Percentiles rank a stretch among this genome's conserved stretches.
Conservation (phyloP, 805 yeast species). For the Lipomyces mesembrius region DNA sequence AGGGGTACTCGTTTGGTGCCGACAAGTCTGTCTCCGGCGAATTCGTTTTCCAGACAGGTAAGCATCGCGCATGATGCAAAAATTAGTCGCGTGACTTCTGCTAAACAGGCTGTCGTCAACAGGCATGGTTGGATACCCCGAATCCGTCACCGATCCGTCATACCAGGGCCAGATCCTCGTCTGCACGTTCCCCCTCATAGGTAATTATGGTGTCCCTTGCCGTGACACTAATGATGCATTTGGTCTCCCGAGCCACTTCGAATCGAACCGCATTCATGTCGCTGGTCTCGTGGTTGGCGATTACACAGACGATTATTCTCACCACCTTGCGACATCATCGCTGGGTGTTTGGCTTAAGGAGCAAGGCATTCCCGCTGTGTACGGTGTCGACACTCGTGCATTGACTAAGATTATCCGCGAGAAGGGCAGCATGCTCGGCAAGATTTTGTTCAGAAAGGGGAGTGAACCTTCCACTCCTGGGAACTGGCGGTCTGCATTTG, state of each 20-base stretch:
- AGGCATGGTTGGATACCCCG: conserved; percentile 92
- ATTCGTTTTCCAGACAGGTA: conserved; percentile 94
- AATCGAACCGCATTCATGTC: conserved; percentile 87
- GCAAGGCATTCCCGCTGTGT: conserved; percentile 91
- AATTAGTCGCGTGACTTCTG: conserved; percentile 6
- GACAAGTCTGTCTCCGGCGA: conserved; percentile 92
- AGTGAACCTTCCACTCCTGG: conserved; percentile 44
- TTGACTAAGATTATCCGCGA: conserved; percentile 92
- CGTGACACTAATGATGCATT: conserved; percentile 74
- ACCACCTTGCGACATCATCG: conserved; percentile 88
- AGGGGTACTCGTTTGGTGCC: conserved; percentile 95
- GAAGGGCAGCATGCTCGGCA: conserved; percentile 90
- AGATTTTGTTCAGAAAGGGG: conserved; percentile 65
- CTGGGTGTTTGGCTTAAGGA: conserved; percentile 91
- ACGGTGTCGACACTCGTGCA: conserved; percentile 96
- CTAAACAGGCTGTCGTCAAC: not conserved
- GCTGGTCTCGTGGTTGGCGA: conserved; percentile 97
- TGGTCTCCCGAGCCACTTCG: conserved; percentile 87
- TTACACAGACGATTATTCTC: conserved; percentile 95
- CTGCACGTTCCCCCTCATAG: conserved; percentile 95
- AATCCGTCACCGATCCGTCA: conserved; percentile 98
- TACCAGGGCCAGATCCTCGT: conserved; percentile 96
- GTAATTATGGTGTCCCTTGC: conserved; percentile 99
- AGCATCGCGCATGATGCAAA: not conserved
- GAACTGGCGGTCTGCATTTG: conserved; percentile 67